Evolutionary conservation across 2,329 filamentous ascomycete species (phyloP).

Genomic region (Colletotrichum shisoi): DNA sequence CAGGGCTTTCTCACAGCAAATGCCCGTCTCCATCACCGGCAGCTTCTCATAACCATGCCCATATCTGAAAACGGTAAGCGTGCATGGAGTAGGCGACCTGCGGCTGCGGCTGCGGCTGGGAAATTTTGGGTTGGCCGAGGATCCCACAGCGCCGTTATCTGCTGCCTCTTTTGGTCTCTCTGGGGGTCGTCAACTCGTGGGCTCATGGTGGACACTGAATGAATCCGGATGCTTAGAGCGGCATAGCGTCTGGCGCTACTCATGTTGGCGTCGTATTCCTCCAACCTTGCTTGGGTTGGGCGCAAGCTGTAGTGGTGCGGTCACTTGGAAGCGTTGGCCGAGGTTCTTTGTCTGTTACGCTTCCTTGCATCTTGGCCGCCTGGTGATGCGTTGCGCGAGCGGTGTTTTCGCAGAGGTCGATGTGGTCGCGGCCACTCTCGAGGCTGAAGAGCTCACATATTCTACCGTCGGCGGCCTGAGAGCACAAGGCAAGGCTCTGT

Average conservation of each 20-base stretch:
- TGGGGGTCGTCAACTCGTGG: neutral
- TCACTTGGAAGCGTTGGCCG: no score
- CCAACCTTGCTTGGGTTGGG: neutral
- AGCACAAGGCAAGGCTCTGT: neutral
- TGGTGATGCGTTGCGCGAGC: neutral
- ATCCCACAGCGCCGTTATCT: slow-evolving; percentile 14
- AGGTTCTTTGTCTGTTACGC: neutral
- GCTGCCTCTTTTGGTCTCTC: neutral
- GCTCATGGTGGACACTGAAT: neutral
- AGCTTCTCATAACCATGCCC: neutral
- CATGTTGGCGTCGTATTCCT: slow-evolving; percentile 9
- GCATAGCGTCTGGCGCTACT: slow-evolving; percentile 28
- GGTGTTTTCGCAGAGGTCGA: neutral
- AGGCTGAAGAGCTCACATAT: neutral
- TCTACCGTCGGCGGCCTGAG: no score
- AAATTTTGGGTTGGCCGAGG: slow-evolving; percentile 9
- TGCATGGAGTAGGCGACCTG: slow-evolving; percentile 18
- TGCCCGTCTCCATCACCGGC: slow-evolving; percentile 2
- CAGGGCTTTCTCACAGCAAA: slow-evolving; percentile 1
- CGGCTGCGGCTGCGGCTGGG: slow-evolving; percentile 14
- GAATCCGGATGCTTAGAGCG: neutral
- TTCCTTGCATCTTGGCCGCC: neutral
- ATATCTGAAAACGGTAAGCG: slow-evolving; percentile 27
- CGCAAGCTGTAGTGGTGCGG: neutral
- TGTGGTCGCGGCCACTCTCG: neutral